These are phyloP conservation scores for Trichoderma breve DNA, from an alignment of 2,329 filamentous ascomycete genomes.

Conservation along the genomic window DNA sequence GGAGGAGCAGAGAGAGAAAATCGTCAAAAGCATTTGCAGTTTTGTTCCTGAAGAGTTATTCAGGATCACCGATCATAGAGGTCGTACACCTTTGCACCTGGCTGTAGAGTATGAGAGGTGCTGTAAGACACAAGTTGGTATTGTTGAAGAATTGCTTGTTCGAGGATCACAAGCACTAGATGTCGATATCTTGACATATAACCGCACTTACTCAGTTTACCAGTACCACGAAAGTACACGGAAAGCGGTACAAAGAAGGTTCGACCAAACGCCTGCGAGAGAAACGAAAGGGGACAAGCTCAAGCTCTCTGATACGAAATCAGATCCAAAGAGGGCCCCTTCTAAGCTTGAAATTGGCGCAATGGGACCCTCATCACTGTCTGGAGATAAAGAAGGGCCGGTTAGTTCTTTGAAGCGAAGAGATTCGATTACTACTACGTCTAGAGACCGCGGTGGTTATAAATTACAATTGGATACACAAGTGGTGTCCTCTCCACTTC, in stretches of 20 bases:
- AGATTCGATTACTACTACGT: neutral
- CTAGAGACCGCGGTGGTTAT: neutral
- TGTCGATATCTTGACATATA: neutral
- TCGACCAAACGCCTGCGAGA: neutral
- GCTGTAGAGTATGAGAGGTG: slow-evolving; percentile 9
- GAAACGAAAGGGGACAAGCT: neutral
- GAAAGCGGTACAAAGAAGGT: neutral
- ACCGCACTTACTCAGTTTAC: neutral
- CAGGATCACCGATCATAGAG: neutral
- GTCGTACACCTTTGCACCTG: neutral
- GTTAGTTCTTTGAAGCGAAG: neutral
- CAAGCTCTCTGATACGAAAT: neutral
- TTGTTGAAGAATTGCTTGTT: neutral
- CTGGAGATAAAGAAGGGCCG: neutral
- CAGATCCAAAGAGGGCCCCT: neutral
- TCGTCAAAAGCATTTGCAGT: neutral
- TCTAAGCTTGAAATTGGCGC: neutral
- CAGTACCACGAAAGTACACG: neutral
- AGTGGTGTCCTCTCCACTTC: neutral
- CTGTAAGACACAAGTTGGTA: neutral
- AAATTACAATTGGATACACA: neutral
- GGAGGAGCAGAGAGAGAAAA: neutral
- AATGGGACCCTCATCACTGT: neutral
- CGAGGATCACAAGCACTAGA: neutral
- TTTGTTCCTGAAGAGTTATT: neutral